Conservation (phyloP, 768 basidiomycete genomes). For the Russula emetica region DNA sequence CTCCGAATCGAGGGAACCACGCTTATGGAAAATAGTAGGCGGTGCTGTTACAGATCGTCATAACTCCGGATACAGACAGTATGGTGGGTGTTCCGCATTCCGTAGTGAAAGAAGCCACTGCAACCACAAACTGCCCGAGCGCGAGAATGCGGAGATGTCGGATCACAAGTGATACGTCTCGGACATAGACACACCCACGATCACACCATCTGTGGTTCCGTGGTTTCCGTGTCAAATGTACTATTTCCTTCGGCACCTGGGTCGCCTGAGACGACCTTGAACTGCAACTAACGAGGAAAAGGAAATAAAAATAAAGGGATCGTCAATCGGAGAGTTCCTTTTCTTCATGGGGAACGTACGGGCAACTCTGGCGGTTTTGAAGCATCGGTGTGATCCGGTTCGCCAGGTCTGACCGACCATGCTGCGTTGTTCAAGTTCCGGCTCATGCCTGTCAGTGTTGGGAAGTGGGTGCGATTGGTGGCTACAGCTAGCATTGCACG, state of each 20-base stretch:
- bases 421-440: not conserved
- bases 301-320: not conserved
- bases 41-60: not conserved
- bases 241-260: not conserved
- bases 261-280: not conserved
- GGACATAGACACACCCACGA: not conserved
- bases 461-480: slow-evolving; percentile 11
- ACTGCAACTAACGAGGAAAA: not conserved
- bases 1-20: not conserved
- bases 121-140: not conserved
- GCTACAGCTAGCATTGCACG: slow-evolving; percentile 3
- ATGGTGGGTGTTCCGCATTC: not conserved
- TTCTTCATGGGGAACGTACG: not conserved
- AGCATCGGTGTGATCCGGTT: not conserved
- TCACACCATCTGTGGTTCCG: not conserved
- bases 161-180: no score
- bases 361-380: not conserved
- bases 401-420: not conserved
- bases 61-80: no score
- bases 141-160: not conserved
- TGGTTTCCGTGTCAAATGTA: not conserved
- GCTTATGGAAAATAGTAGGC: not conserved
- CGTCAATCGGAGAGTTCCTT: not conserved
- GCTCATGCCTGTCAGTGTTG: not conserved
- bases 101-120: not conserved